A percentile compares a stretch with the other conserved stretches of the same genome.
phyloP scores from a whole-genome alignment of 148 eudicot genomes.

The Camellia japonica region DNA sequence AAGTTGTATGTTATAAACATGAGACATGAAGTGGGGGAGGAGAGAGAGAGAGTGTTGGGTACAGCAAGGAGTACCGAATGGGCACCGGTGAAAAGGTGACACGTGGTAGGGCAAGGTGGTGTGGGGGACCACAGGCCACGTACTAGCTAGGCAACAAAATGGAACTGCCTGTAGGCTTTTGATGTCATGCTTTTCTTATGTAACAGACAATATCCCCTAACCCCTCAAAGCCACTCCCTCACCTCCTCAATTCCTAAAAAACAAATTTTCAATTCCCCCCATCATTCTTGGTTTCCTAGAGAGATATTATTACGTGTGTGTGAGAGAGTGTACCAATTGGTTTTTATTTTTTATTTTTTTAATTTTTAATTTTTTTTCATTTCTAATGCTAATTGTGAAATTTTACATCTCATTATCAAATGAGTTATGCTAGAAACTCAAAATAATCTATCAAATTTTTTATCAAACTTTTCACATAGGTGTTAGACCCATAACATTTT shows the following conservation, averaged over 20 bases:
- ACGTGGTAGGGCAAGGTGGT: neutral
- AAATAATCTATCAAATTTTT: no score
- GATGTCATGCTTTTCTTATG: constrained; percentile 32
- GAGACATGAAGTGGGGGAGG: constrained; percentile 1
- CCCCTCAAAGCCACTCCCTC: constrained; percentile 15
- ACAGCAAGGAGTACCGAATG: neutral
- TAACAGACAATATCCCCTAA: constrained; percentile 20
- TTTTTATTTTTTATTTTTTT: no score
- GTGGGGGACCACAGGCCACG: neutral
- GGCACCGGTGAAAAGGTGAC: neutral
- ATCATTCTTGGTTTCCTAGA: neutral
- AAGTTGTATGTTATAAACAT: neutral
- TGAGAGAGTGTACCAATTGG: no score
- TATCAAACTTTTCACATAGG: no score
- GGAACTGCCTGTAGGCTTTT: constrained; percentile 18
- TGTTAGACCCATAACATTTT: no score
- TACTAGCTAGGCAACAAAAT: constrained; percentile 18
- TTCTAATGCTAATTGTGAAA: no score
- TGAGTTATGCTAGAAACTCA: no score
- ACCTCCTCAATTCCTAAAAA: constrained; percentile 8
- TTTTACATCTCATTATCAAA: no score
- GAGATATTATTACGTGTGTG: neutral
- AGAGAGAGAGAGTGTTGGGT: neutral
- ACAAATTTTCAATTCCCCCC: neutral
- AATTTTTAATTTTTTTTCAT: no score